Conservation (phyloP, 192 early-diverging fungal species). For the Coemansia erecta region DNA sequence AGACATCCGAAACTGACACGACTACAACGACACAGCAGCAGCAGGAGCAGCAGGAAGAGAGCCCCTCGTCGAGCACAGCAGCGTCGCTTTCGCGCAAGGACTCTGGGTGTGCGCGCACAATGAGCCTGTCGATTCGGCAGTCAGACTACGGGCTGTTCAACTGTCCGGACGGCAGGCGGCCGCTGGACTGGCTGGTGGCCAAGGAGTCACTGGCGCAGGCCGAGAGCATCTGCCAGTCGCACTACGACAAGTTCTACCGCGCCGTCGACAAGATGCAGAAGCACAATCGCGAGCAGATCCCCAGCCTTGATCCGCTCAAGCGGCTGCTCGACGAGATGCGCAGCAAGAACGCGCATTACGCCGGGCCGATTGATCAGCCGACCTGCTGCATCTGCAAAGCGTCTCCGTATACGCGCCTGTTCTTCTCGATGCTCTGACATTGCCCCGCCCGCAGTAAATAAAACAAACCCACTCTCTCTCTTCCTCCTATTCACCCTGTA, state of each 20-base stretch:
- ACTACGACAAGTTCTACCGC: constrained; percentile 36
- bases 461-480: background rate
- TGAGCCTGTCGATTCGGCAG: constrained; percentile 19
- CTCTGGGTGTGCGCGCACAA: constrained; percentile 23
- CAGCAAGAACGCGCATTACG: constrained; percentile 6
- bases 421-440: constrained; percentile 46
- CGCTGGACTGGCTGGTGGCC: constrained; percentile 41
- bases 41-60: no score
- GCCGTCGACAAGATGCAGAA: constrained; percentile 37
- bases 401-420: constrained; percentile 48
- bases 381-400: constrained; percentile 40
- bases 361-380: constrained; percentile 27
- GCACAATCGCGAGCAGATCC: constrained; percentile 10
- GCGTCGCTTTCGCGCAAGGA: no score
- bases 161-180: constrained; percentile 23
- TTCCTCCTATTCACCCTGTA: background rate
- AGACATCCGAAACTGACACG: constrained; percentile 11
- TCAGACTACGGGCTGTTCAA: constrained; percentile 40
- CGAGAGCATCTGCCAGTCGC: constrained; percentile 24
- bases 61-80: no score
- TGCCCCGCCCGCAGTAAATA: background rate
- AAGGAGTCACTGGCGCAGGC: constrained; percentile 41
- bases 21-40: background rate
- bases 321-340: constrained; percentile 31
- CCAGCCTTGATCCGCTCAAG: constrained; percentile 24